Evolutionary conservation across 1,139 yeast species (phyloP).

Genomic region (Kurtzmaniella natalensis): DNA sequence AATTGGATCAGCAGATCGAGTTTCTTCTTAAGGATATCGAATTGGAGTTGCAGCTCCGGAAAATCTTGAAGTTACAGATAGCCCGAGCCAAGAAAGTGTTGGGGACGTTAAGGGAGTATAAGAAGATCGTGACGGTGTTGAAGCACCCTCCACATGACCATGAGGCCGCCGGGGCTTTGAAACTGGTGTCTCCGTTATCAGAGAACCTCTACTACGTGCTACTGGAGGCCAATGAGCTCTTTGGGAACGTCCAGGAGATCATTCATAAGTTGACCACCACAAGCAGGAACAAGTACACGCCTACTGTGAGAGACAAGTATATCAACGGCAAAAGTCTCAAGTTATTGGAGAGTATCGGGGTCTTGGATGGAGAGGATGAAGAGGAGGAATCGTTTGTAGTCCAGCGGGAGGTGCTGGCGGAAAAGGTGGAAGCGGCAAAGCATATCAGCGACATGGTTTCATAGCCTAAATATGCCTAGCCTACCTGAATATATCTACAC

Average conservation of each 20-base stretch:
- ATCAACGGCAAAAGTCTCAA: slow-evolving; percentile 23
- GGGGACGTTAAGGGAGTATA: slow-evolving; percentile 26
- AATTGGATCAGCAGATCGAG: slow-evolving; percentile 33
- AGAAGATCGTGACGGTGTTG: slow-evolving; percentile 26
- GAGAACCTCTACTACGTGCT: slow-evolving; percentile 48
- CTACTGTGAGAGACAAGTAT: slow-evolving; percentile 25
- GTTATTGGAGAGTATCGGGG: slow-evolving; percentile 21
- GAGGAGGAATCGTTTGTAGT: not conserved
- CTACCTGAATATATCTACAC: too few relatives aligned
- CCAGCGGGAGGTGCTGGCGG: not conserved
- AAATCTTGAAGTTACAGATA: slow-evolving; percentile 37
- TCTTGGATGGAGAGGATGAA: slow-evolving; percentile 10
- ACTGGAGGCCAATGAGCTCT: slow-evolving; percentile 37
- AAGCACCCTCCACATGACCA: slow-evolving; percentile 10
- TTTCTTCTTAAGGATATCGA: slow-evolving; percentile 39
- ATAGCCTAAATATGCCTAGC: too few relatives aligned
- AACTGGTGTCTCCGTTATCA: slow-evolving; percentile 46
- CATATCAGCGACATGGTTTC: slow-evolving; percentile 2
- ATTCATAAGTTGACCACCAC: slow-evolving; percentile 26
- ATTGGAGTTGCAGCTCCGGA: slow-evolving; percentile 41
- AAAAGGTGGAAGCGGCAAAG: not conserved
- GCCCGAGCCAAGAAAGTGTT: slow-evolving; percentile 34
- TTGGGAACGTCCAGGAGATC: slow-evolving; percentile 32
- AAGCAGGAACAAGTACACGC: slow-evolving; percentile 16
- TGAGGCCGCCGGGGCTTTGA: slow-evolving; percentile 27